These are phyloP conservation scores for Rhynchosporium agropyri DNA, from an alignment of 2,329 filamentous ascomycete genomes.

Conservation along the genomic window DNA sequence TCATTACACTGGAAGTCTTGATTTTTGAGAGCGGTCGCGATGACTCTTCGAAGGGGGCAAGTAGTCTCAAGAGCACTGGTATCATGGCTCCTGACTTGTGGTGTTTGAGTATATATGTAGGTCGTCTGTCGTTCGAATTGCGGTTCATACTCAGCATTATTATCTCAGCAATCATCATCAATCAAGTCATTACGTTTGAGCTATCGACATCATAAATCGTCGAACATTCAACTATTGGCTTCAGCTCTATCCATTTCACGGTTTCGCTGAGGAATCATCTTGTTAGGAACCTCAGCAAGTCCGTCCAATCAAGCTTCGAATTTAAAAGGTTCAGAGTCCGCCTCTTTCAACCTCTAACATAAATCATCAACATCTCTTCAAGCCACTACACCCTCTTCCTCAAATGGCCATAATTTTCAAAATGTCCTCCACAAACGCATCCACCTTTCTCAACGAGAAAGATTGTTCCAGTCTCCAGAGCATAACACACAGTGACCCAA, in stretches of 20 bases:
- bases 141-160: not conserved
- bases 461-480: conserved; percentile 6
- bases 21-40: not conserved
- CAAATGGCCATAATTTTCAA: not conserved
- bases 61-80: not conserved
- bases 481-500: not conserved
- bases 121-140: not conserved
- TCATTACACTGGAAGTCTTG: not conserved
- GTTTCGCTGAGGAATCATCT: not conserved
- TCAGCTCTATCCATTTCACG: not conserved
- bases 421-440: conserved; percentile 5
- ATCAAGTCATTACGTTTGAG: conserved; percentile 1
- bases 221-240: not conserved
- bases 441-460: conserved; percentile 8
- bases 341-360: not conserved
- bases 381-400: not conserved
- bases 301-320: too few species aligned
- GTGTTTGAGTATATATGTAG: not conserved
- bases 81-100: not conserved
- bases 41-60: not conserved
- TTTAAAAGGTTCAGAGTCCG: too few species aligned
- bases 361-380: not conserved
- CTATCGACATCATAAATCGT: not conserved
- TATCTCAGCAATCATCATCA: conserved; percentile 8
- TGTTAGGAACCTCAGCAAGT: not conserved